Conservation (phyloP, 257 asterid species). For the Jaltomata sinuosa region DNA sequence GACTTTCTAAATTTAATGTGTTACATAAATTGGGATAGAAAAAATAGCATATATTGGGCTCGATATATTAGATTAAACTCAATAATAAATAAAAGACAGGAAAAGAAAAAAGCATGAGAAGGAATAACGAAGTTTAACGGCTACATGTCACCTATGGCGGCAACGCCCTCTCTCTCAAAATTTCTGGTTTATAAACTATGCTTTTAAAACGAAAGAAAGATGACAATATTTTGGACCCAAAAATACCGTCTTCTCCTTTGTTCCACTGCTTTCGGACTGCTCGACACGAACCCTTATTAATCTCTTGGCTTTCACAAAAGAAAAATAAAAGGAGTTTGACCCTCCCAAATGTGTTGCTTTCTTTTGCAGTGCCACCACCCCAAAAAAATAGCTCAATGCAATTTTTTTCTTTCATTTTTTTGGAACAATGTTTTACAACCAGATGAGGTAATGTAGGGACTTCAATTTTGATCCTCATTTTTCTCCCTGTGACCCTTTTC, state of each 20-base stretch:
- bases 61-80: too few species aligned
- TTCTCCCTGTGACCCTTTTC: neutral
- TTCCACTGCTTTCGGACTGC: neutral
- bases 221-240: neutral
- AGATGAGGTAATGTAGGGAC: neutral
- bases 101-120: too few species aligned
- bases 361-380: neutral
- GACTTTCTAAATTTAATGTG: too few species aligned
- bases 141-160: constrained; percentile 3
- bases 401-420: neutral
- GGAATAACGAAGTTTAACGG: constrained; percentile 15
- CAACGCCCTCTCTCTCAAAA: neutral
- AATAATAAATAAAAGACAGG: too few species aligned
- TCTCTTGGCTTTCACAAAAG: neutral
- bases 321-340: neutral
- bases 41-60: too few species aligned
- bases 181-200: neutral
- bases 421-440: neutral
- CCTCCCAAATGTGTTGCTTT: neutral
- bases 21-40: too few species aligned
- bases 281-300: neutral
- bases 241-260: neutral
- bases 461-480: neutral
- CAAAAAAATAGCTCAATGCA: neutral
- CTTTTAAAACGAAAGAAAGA: neutral